Conservation (phyloP, 495 filamentous ascomycete species). For the Penicillium canariense region DNA sequence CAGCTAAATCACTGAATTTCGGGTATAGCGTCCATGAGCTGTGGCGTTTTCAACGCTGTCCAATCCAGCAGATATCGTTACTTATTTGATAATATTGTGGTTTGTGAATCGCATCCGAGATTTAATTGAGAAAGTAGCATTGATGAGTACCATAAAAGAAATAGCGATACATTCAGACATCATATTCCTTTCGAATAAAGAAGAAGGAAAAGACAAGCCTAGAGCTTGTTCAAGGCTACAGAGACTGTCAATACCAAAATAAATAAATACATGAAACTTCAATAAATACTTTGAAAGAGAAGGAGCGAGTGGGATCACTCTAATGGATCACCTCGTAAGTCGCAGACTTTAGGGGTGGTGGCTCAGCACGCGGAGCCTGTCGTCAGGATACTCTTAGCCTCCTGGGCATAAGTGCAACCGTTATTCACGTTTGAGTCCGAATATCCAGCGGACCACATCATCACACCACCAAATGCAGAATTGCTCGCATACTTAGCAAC, state of each 20-base stretch:
- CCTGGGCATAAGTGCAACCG: conserved; percentile 43
- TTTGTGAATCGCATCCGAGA: no score
- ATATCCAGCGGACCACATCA: conserved; percentile 55
- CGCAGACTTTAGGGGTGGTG: neutral
- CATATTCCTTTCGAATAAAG: neutral
- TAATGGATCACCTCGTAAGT: neutral
- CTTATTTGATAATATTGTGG: no score
- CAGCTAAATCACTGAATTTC: no score
- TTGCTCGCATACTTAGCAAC: conserved; percentile 32
- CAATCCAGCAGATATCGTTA: no score
- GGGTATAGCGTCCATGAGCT: no score
- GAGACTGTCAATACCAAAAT: neutral
- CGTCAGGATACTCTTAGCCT: conserved; percentile 32
- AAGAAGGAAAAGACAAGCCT: neutral
- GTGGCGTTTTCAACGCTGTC: no score
- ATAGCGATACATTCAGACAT: neutral
- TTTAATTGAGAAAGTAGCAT: no score
- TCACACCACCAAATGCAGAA: conserved; percentile 49
- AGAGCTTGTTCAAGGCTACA: neutral
- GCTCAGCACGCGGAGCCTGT: conserved; percentile 14
- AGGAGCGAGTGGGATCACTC: neutral
- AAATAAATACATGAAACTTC: neutral
- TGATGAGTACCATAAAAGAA: no score
- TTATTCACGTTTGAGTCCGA: conserved; percentile 42
- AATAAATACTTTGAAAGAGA: neutral